A percentile compares a stretch with the other conserved stretches of the same genome.
Evolutionary conservation across 345 rosid species (phyloP).

Genomic region (Isatis tinctoria): DNA sequence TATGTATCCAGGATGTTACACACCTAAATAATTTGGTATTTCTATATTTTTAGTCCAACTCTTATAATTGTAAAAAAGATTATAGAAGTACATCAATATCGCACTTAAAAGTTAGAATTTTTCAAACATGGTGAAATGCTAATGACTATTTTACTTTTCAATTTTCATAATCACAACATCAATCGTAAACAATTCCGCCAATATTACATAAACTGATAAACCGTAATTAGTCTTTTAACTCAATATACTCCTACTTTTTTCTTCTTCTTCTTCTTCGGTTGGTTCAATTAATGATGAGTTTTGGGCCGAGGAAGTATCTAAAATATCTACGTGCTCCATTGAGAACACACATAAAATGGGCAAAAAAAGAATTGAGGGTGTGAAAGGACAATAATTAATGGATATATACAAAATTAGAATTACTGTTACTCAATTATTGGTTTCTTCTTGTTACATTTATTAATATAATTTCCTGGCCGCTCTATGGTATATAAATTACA

Average conservation of each 20-base stretch:
- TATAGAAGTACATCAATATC: neutral
- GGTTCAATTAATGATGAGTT: too few relatives aligned
- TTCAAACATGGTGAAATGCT: neutral
- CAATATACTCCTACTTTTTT: too few relatives aligned
- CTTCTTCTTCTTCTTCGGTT: too few relatives aligned
- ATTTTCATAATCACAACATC: neutral
- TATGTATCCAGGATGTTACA: too few relatives aligned
- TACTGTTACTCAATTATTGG: neutral
- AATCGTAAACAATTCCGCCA: neutral
- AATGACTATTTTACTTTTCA: neutral
- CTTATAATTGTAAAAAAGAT: too few relatives aligned
- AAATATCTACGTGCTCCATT: slow-evolving; percentile 1
- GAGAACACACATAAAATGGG: neutral
- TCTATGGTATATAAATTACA: neutral
- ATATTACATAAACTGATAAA: neutral
- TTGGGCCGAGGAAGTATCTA: too few relatives aligned
- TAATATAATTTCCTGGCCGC: neutral
- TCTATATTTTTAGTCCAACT: neutral
- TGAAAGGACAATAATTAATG: neutral
- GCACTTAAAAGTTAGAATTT: neutral
- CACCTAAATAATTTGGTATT: neutral
- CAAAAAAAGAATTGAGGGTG: neutral
- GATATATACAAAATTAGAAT: too few relatives aligned
- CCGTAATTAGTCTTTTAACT: too few relatives aligned
- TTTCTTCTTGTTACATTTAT: neutral